Evolutionary conservation across 768 basidiomycete species (phyloP).

Genomic region (Suillus occidentalis): DNA sequence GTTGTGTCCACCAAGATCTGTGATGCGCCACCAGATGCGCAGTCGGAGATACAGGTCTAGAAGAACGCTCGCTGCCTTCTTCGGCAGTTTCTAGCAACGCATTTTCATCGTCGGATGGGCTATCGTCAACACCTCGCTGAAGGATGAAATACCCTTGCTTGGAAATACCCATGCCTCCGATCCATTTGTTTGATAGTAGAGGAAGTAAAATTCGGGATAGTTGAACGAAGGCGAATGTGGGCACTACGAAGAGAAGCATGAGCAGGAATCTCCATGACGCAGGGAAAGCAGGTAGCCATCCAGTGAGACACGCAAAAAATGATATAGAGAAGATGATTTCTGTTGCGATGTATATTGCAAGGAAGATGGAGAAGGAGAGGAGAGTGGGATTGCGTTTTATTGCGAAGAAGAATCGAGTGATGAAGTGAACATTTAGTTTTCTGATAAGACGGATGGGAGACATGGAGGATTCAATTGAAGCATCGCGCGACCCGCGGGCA

Average conservation of each 20-base stretch:
- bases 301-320: not conserved
- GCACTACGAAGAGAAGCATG: slow-evolving; percentile 5
- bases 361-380: slow-evolving; percentile 2
- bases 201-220: not conserved
- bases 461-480: not conserved
- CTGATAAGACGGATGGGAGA: not conserved
- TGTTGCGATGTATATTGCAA: not conserved
- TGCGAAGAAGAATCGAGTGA: not conserved
- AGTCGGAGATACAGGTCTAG: slow-evolving; percentile 1
- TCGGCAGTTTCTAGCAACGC: not conserved
- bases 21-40: not conserved
- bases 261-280: slow-evolving; percentile 9
- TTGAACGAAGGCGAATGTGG: slow-evolving; percentile 8
- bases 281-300: slow-evolving; percentile 12
- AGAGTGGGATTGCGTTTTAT: slow-evolving; percentile 1
- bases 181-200: not conserved
- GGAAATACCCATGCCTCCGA: not conserved
- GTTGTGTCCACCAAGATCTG: slow-evolving; percentile 2
- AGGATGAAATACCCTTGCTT: slow-evolving; percentile 1
- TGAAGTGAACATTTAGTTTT: not conserved
- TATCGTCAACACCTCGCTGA: not conserved
- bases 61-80: not conserved
- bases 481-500: not conserved
- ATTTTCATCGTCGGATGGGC: not conserved
- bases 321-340: not conserved